Evolutionary conservation across 164 flowering plant species (phyloP).

Genomic region (Umbellularia californica): DNA sequence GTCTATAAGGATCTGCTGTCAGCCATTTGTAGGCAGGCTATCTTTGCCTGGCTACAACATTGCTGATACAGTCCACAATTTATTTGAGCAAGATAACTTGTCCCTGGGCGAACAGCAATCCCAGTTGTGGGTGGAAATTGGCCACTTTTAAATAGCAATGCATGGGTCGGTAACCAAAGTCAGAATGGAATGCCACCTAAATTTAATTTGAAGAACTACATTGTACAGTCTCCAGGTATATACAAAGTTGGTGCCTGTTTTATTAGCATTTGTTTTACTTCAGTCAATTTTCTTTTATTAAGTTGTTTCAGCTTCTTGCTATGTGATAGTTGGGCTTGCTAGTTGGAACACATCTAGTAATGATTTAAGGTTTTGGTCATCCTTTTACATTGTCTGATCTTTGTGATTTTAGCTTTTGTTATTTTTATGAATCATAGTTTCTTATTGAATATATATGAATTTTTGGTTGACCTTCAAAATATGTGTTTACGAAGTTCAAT

Average conservation of each 20-base stretch:
- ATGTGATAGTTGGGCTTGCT: background rate
- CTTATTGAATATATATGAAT: background rate
- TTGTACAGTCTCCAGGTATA: slow-evolving; percentile 50
- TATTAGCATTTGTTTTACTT: background rate
- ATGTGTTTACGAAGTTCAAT: background rate
- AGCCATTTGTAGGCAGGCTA: slow-evolving; percentile 28
- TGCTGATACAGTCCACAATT: slow-evolving; percentile 79
- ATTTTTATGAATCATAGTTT: background rate
- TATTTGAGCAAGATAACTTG: slow-evolving; percentile 67
- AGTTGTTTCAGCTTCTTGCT: background rate
- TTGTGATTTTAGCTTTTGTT: background rate
- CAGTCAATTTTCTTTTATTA: background rate
- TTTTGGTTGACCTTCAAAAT: background rate
- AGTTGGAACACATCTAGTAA: background rate
- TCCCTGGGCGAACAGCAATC: slow-evolving; percentile 48
- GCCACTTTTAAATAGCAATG: slow-evolving; percentile 42
- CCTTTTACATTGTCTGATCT: background rate
- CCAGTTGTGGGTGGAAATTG: slow-evolving; percentile 49
- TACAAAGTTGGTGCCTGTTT: slow-evolving; percentile 1
- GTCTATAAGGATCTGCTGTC: slow-evolving; percentile 10
- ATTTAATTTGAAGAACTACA: slow-evolving; percentile 39
- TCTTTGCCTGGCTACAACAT: slow-evolving; percentile 91
- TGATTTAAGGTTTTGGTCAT: background rate
- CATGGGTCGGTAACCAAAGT: slow-evolving; percentile 52
- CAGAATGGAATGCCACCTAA: slow-evolving; percentile 32